Conservation (phyloP, 2,329 filamentous ascomycete genomes). For the Bipolaris cookei region DNA sequence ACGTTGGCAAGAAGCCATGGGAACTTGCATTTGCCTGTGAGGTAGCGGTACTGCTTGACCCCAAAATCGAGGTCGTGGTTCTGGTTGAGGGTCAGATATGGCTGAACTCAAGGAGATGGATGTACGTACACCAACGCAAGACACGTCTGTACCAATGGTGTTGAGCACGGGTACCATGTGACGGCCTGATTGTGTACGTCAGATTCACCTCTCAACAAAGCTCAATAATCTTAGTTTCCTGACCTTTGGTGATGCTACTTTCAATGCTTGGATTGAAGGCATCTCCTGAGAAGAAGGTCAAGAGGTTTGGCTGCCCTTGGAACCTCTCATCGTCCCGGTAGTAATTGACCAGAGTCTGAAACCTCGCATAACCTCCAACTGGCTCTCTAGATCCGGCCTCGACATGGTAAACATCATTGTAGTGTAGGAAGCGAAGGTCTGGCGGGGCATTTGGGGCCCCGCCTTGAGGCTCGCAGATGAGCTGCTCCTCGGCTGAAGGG, state of each 20-base stretch:
- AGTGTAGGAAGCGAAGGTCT: slow-evolving; percentile 83
- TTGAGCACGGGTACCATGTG: slow-evolving; percentile 92
- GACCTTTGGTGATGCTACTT: slow-evolving; percentile 85
- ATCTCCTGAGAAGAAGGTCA: slow-evolving; percentile 90
- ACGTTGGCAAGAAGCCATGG: slow-evolving; percentile 92
- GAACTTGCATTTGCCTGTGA: slow-evolving; percentile 77
- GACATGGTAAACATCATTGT: slow-evolving; percentile 93
- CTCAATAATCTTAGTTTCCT: background rate
- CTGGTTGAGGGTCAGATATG: slow-evolving; percentile 49
- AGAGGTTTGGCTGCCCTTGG: slow-evolving; percentile 66
- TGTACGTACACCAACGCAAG: slow-evolving; percentile 76
- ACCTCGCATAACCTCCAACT: slow-evolving; percentile 79
- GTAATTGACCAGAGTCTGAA: slow-evolving; percentile 77
- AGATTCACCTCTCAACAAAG: background rate
- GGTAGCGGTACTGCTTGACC: slow-evolving; percentile 76
- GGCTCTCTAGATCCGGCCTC: slow-evolving; percentile 79
- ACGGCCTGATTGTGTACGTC: slow-evolving; percentile 55
- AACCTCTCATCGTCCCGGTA: slow-evolving; percentile 71
- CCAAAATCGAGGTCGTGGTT: slow-evolving; percentile 96
- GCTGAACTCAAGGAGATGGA: background rate
- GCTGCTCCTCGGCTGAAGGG: slow-evolving; percentile 42
- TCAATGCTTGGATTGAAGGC: slow-evolving; percentile 91
- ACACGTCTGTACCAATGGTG: slow-evolving; percentile 74
- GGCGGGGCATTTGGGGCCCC: slow-evolving; percentile 58
- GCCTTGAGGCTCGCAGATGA: slow-evolving; percentile 53